A percentile compares a stretch with the other conserved stretches of the same genome.
Evolutionary conservation across 768 basidiomycete genomes (phyloP).

Genomic region (Pilatotrama ljubarskyi): DNA sequence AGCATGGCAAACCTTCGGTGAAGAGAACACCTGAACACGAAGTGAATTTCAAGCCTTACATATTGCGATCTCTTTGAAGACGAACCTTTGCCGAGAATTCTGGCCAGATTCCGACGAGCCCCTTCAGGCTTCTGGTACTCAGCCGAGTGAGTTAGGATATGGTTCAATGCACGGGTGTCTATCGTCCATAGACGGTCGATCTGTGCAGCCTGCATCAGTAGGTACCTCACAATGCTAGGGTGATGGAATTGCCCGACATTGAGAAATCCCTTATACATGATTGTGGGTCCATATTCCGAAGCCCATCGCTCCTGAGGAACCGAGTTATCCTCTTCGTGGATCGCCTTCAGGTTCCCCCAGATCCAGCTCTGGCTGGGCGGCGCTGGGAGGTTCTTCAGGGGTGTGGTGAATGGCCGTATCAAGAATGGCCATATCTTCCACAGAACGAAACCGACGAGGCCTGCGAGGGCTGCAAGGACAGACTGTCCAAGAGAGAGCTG

Average conservation of each 20-base stretch:
- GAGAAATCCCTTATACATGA: conserved; percentile 17
- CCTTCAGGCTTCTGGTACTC: conserved; percentile 57
- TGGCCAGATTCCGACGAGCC: conserved; percentile 38
- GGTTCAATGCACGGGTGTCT: conserved; percentile 62
- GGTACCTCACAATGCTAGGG: background rate
- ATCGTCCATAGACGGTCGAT: conserved; percentile 40
- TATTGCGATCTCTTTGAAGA: background rate
- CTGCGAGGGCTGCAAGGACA: background rate
- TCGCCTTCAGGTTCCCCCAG: conserved; percentile 49
- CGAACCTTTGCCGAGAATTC: conserved; percentile 42
- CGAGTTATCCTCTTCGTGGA: conserved; percentile 34
- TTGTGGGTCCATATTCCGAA: conserved; percentile 12
- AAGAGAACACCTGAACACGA: conserved; percentile 46
- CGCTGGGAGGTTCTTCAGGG: conserved; percentile 51
- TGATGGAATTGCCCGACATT: background rate
- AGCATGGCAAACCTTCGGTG: conserved; percentile 35
- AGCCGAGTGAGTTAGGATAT: conserved; percentile 57
- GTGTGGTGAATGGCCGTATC: conserved; percentile 28
- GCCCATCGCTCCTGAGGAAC: conserved; percentile 21
- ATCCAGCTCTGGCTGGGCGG: conserved; percentile 46
- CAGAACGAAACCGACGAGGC: background rate
- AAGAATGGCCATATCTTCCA: background rate
- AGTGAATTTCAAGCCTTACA: background rate
- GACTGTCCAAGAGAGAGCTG: background rate
- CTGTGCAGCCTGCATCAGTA: background rate